Conservation (phyloP, 1,284 basidiomycete genomes). For the Lignosus rhinocerotis region DNA sequence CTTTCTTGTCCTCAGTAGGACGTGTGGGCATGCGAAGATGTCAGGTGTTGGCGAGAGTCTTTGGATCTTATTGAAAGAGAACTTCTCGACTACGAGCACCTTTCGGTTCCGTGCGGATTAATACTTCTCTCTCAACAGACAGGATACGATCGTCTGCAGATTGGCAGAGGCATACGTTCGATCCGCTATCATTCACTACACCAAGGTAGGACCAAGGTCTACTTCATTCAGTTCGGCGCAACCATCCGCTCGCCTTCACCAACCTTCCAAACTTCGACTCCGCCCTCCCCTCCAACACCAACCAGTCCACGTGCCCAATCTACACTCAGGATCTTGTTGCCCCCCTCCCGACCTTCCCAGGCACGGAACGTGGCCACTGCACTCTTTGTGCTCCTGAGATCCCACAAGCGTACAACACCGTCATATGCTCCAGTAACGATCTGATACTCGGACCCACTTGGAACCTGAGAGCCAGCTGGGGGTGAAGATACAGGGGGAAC, state of each 20-base stretch:
- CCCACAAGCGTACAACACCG: slow-evolving; percentile 84
- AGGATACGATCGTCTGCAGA: too few relatives aligned
- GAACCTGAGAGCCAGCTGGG: slow-evolving; percentile 37
- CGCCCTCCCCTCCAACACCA: slow-evolving; percentile 82
- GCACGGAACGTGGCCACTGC: slow-evolving; percentile 69
- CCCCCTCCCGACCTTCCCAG: slow-evolving; percentile 45
- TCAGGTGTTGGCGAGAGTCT: too few relatives aligned
- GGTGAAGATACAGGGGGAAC: slow-evolving; percentile 35
- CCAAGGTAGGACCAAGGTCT: too few relatives aligned
- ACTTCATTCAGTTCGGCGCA: not conserved
- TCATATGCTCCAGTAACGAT: slow-evolving; percentile 84
- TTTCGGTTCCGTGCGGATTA: too few relatives aligned
- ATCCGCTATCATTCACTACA: too few relatives aligned
- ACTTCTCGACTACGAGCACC: too few relatives aligned
- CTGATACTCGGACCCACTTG: slow-evolving; percentile 50
- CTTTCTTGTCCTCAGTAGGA: too few relatives aligned
- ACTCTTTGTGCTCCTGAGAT: slow-evolving; percentile 68
- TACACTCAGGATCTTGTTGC: slow-evolving; percentile 73
- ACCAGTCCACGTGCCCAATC: slow-evolving; percentile 78
- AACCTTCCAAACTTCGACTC: slow-evolving; percentile 78
- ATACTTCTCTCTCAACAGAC: too few relatives aligned
- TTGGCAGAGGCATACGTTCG: too few relatives aligned
- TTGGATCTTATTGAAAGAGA: too few relatives aligned
- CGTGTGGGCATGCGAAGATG: too few relatives aligned
- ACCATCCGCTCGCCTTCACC: slow-evolving; percentile 33